phyloP scores from a whole-genome alignment of 2,329 filamentous ascomycete genomes.

The Colletotrichum tabaci region DNA sequence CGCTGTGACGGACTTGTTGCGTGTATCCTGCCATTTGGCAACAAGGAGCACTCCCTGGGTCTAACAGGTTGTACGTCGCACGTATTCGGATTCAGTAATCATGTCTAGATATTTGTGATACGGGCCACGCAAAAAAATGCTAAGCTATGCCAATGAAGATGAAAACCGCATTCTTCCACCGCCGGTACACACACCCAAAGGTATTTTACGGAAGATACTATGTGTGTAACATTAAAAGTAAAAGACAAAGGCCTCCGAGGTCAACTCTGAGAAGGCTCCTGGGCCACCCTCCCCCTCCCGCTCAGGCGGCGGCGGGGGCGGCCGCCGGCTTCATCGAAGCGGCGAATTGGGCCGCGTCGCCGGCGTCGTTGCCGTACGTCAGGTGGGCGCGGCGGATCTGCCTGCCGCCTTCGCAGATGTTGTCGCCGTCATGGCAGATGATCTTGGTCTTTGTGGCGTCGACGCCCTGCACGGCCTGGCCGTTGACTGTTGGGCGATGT shows the following conservation, averaged over 20 bases:
- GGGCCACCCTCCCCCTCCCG: too few species aligned
- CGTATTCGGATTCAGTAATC: background rate
- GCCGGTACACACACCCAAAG: background rate
- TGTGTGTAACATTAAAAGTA: background rate
- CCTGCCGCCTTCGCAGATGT: conserved; percentile 50
- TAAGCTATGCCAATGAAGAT: conserved; percentile 35
- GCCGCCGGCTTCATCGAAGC: conserved; percentile 29
- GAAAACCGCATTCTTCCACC: background rate
- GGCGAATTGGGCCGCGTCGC: conserved; percentile 45
- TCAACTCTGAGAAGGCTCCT: conserved; percentile 33
- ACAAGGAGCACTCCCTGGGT: too few species aligned
- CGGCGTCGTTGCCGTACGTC: conserved; percentile 49
- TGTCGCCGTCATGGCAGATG: conserved; percentile 52
- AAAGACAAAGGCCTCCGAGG: conserved; percentile 21
- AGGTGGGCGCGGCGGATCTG: conserved; percentile 48
- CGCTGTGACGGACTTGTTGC: background rate
- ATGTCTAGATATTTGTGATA: conserved; percentile 24
- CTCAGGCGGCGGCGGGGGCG: background rate
- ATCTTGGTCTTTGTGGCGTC: conserved; percentile 41
- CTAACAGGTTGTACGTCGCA: too few species aligned
- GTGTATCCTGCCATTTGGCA: too few species aligned
- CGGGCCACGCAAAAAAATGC: conserved; percentile 19
- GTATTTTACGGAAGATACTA: background rate
- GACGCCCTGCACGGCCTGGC: conserved; percentile 32
- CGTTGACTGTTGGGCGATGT: conserved; percentile 20